Percentiles rank a stretch among this genome's conserved stretches.
These are phyloP conservation scores for Curvularia sp. DNA, from an alignment of 2,329 filamentous ascomycete genomes.

Conservation along the genomic window DNA sequence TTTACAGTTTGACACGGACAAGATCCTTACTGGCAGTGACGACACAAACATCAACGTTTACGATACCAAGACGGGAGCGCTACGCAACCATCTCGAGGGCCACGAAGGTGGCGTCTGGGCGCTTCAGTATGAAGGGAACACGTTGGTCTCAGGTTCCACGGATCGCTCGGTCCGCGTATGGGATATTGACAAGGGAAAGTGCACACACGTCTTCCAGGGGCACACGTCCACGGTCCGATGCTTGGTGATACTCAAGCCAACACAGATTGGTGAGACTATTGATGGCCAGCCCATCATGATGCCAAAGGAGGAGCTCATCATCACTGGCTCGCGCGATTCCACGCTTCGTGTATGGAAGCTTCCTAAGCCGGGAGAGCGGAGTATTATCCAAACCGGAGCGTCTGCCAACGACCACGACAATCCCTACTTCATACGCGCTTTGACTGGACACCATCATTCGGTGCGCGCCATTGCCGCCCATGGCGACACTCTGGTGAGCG, in stretches of 20 bases:
- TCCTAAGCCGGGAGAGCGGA: conserved; percentile 77
- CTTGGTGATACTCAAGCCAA: conserved; percentile 90
- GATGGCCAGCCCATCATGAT: conserved; percentile 83
- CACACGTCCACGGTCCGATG: conserved; percentile 98
- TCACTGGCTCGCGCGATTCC: conserved; percentile 94
- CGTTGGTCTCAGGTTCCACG: conserved; percentile 92
- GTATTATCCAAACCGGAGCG: conserved; percentile 80
- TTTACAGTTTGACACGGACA: conserved; percentile 96
- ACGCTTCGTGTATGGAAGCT: conserved; percentile 94
- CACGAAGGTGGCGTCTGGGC: conserved; percentile 99
- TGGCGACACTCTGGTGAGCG: conserved; percentile 94
- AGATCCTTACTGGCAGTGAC: conserved; percentile 96
- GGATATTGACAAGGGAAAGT: conserved; percentile 93
- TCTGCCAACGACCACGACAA: conserved; percentile 79
- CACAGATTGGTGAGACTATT: conserved; percentile 72
- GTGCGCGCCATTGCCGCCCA: conserved; percentile 95
- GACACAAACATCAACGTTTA: conserved; percentile 98
- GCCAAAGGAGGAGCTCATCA: conserved; percentile 93
- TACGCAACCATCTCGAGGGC: conserved; percentile 83
- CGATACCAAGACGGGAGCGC: conserved; percentile 90
- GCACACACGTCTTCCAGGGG: conserved; percentile 94
- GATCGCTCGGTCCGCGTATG: conserved; percentile 98
- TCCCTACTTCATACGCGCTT: conserved; percentile 89
- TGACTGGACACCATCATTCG: conserved; percentile 88
- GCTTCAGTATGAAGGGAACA: conserved; percentile 93